Conservation (phyloP, 108 stramenopile species). For the Skeletonema tropicum region DNA sequence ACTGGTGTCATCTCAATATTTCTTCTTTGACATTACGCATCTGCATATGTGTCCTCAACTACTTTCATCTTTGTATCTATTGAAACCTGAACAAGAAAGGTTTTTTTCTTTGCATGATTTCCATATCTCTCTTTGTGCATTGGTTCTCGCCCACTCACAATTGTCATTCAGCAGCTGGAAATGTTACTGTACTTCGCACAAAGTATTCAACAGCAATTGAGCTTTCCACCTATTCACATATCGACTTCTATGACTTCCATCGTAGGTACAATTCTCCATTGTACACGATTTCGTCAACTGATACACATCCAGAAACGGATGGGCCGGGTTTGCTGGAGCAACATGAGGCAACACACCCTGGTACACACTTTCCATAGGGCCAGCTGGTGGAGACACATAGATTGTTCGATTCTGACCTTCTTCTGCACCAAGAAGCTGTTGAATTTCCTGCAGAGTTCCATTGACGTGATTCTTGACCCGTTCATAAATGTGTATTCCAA, state of each 20-base stretch:
- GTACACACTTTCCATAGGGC: background rate
- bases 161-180: too few species aligned
- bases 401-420: background rate
- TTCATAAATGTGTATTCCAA: conserved; percentile 5
- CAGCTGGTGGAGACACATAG: background rate
- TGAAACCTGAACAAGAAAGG: too few species aligned
- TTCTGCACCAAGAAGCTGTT: background rate
- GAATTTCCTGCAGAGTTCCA: background rate
- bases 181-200: conserved; percentile 25
- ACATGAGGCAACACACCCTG: background rate
- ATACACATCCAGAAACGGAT: conserved; percentile 27
- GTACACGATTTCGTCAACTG: conserved; percentile 14
- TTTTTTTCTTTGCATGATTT: too few species aligned
- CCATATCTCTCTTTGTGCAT: too few species aligned
- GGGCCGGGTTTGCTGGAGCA: background rate
- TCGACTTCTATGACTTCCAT: conserved; percentile 21
- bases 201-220: conserved; percentile 32
- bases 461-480: background rate
- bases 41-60: too few species aligned
- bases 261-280: conserved; percentile 30
- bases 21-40: too few species aligned
- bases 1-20: too few species aligned
- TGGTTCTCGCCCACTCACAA: too few species aligned
- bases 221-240: conserved; percentile 41
- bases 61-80: too few species aligned